Evolutionary conservation across 2,329 filamentous ascomycete species (phyloP).

Genomic region (Fusarium penzigii): DNA sequence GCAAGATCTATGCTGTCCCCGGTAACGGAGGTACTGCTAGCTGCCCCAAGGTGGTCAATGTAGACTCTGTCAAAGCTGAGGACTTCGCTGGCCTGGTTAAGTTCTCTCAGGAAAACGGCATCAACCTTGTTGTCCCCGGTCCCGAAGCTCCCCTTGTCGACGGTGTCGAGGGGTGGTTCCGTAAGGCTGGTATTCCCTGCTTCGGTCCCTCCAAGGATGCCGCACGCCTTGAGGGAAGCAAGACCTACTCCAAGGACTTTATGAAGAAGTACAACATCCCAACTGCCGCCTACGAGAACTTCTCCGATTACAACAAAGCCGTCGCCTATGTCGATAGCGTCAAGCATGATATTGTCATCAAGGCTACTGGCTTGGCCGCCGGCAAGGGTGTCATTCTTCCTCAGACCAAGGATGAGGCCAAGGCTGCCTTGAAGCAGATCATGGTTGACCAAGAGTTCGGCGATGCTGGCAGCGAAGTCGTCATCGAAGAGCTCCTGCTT

Average conservation of each 20-base stretch:
- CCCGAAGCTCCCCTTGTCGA: conserved; percentile 93
- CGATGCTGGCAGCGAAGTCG: conserved; percentile 82
- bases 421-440: conserved; percentile 78
- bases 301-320: conserved; percentile 73
- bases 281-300: conserved; percentile 89
- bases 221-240: conserved; percentile 91
- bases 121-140: conserved; percentile 86
- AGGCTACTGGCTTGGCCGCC: conserved; percentile 86
- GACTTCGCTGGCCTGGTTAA: conserved; percentile 77
- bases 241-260: conserved; percentile 97
- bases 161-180: conserved; percentile 84
- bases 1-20: conserved; percentile 68
- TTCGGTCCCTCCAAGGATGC: conserved; percentile 87
- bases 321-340: conserved; percentile 72
- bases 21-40: conserved; percentile 86
- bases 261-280: conserved; percentile 91
- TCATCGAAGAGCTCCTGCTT: conserved; percentile 90
- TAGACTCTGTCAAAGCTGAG: conserved; percentile 66
- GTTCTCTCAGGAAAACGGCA: conserved; percentile 69
- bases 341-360: conserved; percentile 81
- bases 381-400: conserved; percentile 96
- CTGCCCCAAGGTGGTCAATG: conserved; percentile 72
- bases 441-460: conserved; percentile 91
- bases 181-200: conserved; percentile 69
- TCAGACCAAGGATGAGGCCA: conserved; percentile 77